Conservation (phyloP, 2,329 filamentous ascomycete genomes). For the Aureobasidium vineae region DNA sequence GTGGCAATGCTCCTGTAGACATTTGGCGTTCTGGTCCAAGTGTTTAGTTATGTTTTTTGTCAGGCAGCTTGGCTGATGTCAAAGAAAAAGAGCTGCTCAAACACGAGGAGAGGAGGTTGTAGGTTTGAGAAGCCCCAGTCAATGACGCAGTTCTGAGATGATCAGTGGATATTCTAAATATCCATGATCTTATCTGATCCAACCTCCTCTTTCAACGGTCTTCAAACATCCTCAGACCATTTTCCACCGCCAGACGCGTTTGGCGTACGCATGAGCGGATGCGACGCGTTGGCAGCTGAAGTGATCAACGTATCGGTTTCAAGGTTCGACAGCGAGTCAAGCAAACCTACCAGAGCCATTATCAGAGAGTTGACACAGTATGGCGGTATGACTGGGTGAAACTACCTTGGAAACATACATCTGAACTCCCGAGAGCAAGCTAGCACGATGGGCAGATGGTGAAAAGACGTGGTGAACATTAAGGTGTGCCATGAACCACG, state of each 20-base stretch:
- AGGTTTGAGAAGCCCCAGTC: background rate
- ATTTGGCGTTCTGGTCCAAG: background rate
- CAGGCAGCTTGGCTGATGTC: background rate
- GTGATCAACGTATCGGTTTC: background rate
- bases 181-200: constrained; percentile 3
- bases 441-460: background rate
- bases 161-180: background rate
- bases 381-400: too few relatives aligned
- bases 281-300: background rate
- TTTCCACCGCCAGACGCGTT: constrained; percentile 10
- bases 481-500: background rate
- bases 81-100: background rate
- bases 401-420: background rate
- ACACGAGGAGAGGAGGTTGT: background rate
- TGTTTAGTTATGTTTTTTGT: background rate
- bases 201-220: background rate
- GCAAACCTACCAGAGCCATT: background rate
- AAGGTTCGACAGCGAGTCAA: background rate
- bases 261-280: background rate
- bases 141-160: constrained; percentile 13
- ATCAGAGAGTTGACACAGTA: background rate
- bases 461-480: constrained; percentile 2
- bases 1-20: constrained; percentile 30
- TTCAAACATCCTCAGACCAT: constrained; percentile 3
- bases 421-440: too few relatives aligned